Base-by-base conservation (phyloP, 2,329 filamentous ascomycete genomes). In the Myriosclerotinia scirpicola region DNA sequence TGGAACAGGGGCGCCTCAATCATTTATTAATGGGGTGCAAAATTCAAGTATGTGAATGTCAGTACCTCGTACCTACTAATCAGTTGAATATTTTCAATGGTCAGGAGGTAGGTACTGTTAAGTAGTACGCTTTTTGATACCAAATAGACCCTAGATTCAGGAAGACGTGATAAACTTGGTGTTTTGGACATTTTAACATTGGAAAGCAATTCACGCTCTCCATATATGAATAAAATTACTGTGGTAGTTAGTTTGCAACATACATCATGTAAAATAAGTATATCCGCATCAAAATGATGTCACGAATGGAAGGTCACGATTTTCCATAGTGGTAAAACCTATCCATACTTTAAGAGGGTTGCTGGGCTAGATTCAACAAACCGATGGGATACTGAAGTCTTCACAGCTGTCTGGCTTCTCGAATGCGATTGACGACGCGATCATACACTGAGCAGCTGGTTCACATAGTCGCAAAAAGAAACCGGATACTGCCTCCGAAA, bases 401-500 rank as follows among this genome's bases (percentile, higher is more conserved):
- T 38, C n/a, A 14, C 14, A 14, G 1, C 20, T 12, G n/a, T 20
- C 34, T 40, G 58, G n/a, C 30, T 50, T 52, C 44, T 50, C 30
- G 58, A 26, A 61, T 38, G 34, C 14, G 38, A 38, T 38, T 38
- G 9, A 38, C 34, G 44, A 50, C 50, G 30, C 30, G 20, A 52
- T 61, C 12, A 50, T 26, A 38, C 44, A 26, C 26, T 26, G 26
- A 3, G 26, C 26, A 61, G 11, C 34, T 30, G 44, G 46, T 42
- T 61, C 44, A 50, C 58, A 22, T 40, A 50, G 20, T 26, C 44
- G 34, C 38, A 38, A 22, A 26, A 26, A 40, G 48, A 17, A 20
- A n/a, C 9, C 60, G 36, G 54, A 54, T 11, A 54, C n/a, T 54
- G 44, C 22, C 22, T 63, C 50, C 30, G 60, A 46, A 50, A 26